Percentiles rank a stretch among this genome's conserved stretches.
Conservation (phyloP, 371 early-diverging fungal genomes). For the Nematocida homosporus region DNA sequence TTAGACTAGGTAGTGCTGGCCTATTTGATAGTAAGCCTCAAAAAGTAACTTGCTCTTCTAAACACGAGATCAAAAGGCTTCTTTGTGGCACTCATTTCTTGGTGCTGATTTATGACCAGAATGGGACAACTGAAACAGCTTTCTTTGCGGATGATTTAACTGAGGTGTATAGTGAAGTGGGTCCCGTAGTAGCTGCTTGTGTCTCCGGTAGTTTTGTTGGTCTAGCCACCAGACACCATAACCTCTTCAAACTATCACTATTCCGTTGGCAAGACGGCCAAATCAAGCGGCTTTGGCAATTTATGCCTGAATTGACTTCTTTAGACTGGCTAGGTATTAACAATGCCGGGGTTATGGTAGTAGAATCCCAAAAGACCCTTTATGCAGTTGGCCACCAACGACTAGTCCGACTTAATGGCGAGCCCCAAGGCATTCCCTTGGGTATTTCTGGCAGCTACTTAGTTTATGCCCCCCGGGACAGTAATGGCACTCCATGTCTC, state of each 20-base stretch:
- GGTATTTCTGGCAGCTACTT: slow-evolving; percentile 1
- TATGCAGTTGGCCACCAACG: background rate
- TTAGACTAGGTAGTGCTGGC: no score
- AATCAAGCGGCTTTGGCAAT: background rate
- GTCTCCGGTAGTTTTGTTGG: slow-evolving; percentile 24
- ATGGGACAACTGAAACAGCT: background rate
- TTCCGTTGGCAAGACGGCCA: slow-evolving; percentile 2
- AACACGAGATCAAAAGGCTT: no score
- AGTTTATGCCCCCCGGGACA: background rate
- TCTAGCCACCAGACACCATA: slow-evolving; percentile 5
- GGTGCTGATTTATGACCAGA: slow-evolving; percentile 1
- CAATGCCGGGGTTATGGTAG: background rate
- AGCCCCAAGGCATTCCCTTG: background rate
- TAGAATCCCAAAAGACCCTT: background rate
- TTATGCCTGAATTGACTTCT: background rate
- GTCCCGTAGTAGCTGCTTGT: no score
- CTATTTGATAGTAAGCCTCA: no score
- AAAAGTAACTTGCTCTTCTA: no score
- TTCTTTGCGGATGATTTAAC: slow-evolving; percentile 1
- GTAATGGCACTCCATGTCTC: background rate
- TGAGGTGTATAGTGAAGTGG: slow-evolving; percentile 36
- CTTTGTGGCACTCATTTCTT: slow-evolving; percentile 46
- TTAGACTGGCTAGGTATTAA: slow-evolving; percentile 20
- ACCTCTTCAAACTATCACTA: background rate
- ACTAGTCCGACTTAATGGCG: background rate